Base-by-base conservation (phyloP, 2,329 filamentous ascomycete genomes). In the Diaporthe australafricana region DNA sequence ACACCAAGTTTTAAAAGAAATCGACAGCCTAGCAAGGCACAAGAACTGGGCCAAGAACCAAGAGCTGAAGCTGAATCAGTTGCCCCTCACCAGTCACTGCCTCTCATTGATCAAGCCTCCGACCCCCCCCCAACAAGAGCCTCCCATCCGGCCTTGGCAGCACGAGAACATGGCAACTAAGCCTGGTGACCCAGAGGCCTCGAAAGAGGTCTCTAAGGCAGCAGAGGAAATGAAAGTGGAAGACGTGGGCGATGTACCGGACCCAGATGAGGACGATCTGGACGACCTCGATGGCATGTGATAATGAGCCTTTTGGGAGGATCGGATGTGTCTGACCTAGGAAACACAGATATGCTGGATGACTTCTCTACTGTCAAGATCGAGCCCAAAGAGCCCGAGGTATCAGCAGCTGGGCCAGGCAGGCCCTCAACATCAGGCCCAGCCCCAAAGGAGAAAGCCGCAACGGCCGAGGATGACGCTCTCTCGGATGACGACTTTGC, bases 201-300 rank as follows among this genome's bases (percentile, higher is more conserved):
- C 76, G 60, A 38, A 75, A 38, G 67, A 74, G 35, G 77, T 74
- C 70, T 52, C 74, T 35, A 80, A 78, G 66, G 74, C 74, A 42
- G 76, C 75, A n/a, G 75, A 75, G 14, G 73, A 75, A 11, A 75
- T 75, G 22, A 73, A 75, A 55, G 74, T 76, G 8, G 77, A 77
- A 20, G 79, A 79, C 20, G 77, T 81, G 27, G 89, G 88, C 27
- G 88, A 93, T 76, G 91, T 93, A 20, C 92, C 95, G 25, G 96
- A 98, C 78, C 96, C 95, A 8, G 96, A 98, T 75, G 95, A 97
- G 82, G 96, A 96, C 81, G 94, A 96, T 76, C 85, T 96, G 25
- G 94, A 98, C 78, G 96, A 98, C 78, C 86, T 99, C 55, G 96
- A 99, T 83, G 94, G 94, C 94, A 82, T 76, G 84, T 77, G 65